These are phyloP conservation scores for Teunomyces barrocoloradensis DNA, from an alignment of 805 yeast genomes.

Conservation along the genomic window DNA sequence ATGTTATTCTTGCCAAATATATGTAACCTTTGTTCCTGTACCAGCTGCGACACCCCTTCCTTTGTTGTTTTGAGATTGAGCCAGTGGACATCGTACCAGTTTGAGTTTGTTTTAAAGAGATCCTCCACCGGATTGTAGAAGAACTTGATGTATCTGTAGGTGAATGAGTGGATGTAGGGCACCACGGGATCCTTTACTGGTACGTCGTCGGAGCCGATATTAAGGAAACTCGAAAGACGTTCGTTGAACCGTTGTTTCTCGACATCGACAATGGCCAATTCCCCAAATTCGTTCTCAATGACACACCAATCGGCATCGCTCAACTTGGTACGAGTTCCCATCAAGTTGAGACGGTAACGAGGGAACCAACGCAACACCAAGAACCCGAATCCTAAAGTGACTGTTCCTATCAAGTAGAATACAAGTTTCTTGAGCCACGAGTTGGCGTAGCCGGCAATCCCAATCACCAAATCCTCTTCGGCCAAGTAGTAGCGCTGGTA, in stretches of 20 bases:
- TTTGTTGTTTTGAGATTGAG: slow-evolving; percentile 49
- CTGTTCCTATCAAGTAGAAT: slow-evolving; percentile 54
- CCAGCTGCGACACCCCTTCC: slow-evolving; percentile 69
- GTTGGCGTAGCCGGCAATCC: slow-evolving; percentile 84
- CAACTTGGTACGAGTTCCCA: slow-evolving; percentile 65
- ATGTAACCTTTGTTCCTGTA: slow-evolving; percentile 61
- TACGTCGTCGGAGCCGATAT: slow-evolving; percentile 9
- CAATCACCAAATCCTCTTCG: slow-evolving; percentile 92
- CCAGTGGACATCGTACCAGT: slow-evolving; percentile 89
- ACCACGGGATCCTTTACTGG: slow-evolving; percentile 54
- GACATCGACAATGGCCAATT: slow-evolving; percentile 60
- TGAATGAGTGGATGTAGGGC: slow-evolving; percentile 67
- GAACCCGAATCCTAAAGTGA: slow-evolving; percentile 71
- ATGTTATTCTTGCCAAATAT: slow-evolving; percentile 81
- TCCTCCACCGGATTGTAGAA: slow-evolving; percentile 87
- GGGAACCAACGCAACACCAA: slow-evolving; percentile 86
- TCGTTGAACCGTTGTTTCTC: slow-evolving; percentile 63
- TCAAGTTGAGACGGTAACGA: slow-evolving; percentile 59
- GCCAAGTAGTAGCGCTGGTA: slow-evolving; percentile 88
- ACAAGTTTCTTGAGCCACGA: slow-evolving; percentile 43
- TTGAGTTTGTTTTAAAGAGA: slow-evolving; percentile 74
- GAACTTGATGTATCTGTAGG: slow-evolving; percentile 79
- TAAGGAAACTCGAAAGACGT: slow-evolving; percentile 66
- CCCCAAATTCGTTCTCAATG: slow-evolving; percentile 91
- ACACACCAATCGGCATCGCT: slow-evolving; percentile 92